A percentile compares a stretch with the other conserved stretches of the same genome.
Evolutionary conservation across 139 green algal genomes (phyloP).

Genomic region (Chlamydomonas sp.): DNA sequence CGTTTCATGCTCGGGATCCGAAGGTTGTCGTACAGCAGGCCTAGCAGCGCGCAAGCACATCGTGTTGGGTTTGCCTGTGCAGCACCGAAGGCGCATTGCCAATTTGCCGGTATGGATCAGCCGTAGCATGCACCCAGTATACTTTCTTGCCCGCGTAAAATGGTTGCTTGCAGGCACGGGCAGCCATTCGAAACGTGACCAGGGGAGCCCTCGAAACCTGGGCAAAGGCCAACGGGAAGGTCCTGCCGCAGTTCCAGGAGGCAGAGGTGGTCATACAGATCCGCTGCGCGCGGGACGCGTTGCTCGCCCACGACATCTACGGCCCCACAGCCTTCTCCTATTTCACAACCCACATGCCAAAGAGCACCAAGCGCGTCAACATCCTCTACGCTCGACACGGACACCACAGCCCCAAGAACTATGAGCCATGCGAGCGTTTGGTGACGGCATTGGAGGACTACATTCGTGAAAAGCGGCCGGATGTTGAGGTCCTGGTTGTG

Average conservation of each 20-base stretch:
- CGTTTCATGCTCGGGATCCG: no score
- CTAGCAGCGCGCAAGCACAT: background rate
- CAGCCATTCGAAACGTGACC: background rate
- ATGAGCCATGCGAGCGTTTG: no score
- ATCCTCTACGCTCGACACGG: no score
- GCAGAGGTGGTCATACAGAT: background rate
- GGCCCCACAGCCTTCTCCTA: background rate
- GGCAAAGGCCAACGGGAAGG: background rate
- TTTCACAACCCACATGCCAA: no score
- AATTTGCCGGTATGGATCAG: background rate
- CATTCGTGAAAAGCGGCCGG: no score
- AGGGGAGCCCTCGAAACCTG: background rate
- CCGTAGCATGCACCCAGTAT: background rate
- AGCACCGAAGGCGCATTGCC: background rate
- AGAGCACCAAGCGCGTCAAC: no score
- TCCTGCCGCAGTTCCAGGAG: background rate
- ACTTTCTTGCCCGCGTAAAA: background rate
- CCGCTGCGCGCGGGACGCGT: background rate
- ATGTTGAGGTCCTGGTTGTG: no score
- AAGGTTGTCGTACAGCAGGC: no score
- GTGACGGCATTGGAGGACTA: no score
- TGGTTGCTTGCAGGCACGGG: background rate
- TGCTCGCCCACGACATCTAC: background rate
- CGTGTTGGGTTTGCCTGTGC: background rate
- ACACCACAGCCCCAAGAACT: no score